Percentiles rank a stretch among this genome's conserved stretches.
Conservation (phyloP, 352 stramenopile species). For the Globisporangium heterothallicum region DNA sequence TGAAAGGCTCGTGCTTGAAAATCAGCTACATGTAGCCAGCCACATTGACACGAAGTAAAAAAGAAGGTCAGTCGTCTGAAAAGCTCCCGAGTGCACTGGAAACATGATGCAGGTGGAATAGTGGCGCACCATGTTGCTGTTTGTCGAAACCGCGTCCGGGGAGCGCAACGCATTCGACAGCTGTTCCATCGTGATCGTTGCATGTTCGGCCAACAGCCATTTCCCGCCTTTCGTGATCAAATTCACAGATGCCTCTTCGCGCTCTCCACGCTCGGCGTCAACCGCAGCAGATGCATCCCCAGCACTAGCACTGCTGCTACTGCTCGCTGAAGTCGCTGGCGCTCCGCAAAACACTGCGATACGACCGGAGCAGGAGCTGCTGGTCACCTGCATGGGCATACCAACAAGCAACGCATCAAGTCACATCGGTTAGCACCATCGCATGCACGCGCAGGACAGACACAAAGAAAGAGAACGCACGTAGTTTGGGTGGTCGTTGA, state of each 20-base stretch:
- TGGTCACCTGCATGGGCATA: conserved; percentile 61
- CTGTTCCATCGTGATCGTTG: conserved; percentile 62
- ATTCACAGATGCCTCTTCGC: conserved; percentile 23
- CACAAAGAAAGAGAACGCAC: conserved; percentile 25
- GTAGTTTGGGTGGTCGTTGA: conserved; percentile 86
- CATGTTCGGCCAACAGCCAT: conserved; percentile 86
- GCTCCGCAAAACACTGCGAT: conserved; percentile 84
- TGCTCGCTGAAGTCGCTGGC: conserved; percentile 16
- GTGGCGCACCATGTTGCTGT: conserved; percentile 72
- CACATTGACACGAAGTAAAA: neutral
- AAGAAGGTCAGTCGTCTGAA: neutral
- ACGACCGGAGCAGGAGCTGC: conserved; percentile 87
- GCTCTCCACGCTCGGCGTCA: no score
- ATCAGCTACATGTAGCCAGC: conserved; percentile 33
- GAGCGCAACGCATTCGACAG: conserved; percentile 42
- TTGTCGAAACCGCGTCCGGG: conserved; percentile 20
- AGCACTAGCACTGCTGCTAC: conserved; percentile 1
- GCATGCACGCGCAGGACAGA: neutral
- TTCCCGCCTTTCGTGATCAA: conserved; percentile 87
- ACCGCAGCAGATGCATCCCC: neutral
- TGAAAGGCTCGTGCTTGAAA: conserved; percentile 90
- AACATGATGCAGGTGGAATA: neutral
- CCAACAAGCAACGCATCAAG: neutral
- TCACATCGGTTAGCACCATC: neutral
- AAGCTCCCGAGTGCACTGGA: neutral